Evolutionary conservation across 2,329 filamentous ascomycete species (phyloP).

Genomic region (Aspergillus phoenicis): DNA sequence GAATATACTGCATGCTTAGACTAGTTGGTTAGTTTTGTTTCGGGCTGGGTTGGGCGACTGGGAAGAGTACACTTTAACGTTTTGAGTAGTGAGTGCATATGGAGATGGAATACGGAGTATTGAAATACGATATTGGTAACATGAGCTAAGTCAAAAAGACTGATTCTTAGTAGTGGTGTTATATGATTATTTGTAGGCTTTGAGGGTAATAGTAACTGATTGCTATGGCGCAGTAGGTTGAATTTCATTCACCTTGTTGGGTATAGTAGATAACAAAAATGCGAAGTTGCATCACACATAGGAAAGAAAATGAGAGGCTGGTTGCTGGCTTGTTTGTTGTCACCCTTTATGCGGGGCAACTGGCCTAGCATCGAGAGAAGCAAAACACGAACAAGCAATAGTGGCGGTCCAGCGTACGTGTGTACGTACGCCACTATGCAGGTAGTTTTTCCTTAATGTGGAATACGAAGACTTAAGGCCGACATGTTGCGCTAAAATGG

Average conservation of each 20-base stretch:
- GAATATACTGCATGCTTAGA: constrained; percentile 4
- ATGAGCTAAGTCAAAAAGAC: too few relatives aligned
- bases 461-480: not conserved
- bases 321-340: not conserved
- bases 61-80: not conserved
- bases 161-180: not conserved
- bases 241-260: not conserved
- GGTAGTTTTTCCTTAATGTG: not conserved
- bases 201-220: not conserved
- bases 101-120: not conserved
- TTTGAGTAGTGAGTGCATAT: not conserved
- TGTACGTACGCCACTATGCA: constrained; percentile 4
- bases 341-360: not conserved
- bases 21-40: not conserved
- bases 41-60: not conserved
- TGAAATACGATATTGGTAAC: too few relatives aligned
- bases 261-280: not conserved
- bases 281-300: not conserved
- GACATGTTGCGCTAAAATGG: not conserved
- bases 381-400: constrained; percentile 5
- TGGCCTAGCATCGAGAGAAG: not conserved
- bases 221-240: not conserved
- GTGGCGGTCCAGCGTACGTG: constrained; percentile 6
- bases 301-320: not conserved
- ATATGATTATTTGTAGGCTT: not conserved